Conservation (phyloP, 257 asterid species). For the Lavandula angustifolia region DNA sequence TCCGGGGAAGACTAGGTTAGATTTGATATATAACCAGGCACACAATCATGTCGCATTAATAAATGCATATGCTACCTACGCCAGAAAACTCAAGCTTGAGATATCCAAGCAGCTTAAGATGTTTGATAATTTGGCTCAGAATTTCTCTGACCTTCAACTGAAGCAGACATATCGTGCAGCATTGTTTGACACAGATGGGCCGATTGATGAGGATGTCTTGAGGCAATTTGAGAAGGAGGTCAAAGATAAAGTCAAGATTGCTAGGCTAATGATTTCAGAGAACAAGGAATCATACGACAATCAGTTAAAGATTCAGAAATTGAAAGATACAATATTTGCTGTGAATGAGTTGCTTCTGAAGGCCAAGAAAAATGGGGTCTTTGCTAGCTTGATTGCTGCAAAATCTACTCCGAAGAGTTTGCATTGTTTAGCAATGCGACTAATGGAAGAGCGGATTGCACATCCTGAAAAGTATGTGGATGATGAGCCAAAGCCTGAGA, state of each 20-base stretch:
- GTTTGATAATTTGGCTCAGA: constrained; percentile 85
- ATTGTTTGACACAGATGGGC: constrained; percentile 78
- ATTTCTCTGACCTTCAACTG: constrained; percentile 66
- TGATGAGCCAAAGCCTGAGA: constrained; percentile 73
- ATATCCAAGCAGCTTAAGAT: constrained; percentile 80
- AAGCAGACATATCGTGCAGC: constrained; percentile 63
- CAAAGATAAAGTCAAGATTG: constrained; percentile 82
- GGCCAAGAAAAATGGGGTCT: constrained; percentile 92
- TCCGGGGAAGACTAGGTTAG: constrained; percentile 85
- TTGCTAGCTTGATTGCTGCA: constrained; percentile 80
- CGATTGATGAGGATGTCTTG: constrained; percentile 83
- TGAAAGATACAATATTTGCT: constrained; percentile 90
- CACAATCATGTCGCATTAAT: constrained; percentile 79
- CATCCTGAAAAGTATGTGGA: constrained; percentile 86
- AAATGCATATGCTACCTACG: constrained; percentile 85
- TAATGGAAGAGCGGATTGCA: constrained; percentile 92
- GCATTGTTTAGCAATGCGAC: constrained; percentile 97
- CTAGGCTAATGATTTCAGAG: constrained; percentile 84
- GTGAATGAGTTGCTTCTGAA: constrained; percentile 85
- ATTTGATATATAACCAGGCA: constrained; percentile 77
- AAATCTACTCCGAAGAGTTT: constrained; percentile 98
- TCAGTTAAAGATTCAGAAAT: constrained; percentile 90
- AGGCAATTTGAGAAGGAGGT: constrained; percentile 98
- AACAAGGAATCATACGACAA: constrained; percentile 92
- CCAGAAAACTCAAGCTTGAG: constrained; percentile 89